phyloP scores from a whole-genome alignment of 176 grass and related monocot species.

The Tillandsia leiboldiana region DNA sequence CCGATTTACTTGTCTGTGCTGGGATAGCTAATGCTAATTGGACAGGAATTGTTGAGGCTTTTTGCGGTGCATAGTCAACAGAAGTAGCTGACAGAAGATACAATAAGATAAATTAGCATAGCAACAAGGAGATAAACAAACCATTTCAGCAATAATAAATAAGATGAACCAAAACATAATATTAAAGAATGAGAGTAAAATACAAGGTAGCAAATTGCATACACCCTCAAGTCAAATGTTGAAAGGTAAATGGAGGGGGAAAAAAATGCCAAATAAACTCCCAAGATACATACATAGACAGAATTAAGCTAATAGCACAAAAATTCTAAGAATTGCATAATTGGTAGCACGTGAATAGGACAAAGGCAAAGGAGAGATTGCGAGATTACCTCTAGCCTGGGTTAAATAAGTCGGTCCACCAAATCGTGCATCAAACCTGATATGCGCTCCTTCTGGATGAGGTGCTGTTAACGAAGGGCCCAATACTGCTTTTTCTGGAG shows the following conservation, averaged over 20 bases:
- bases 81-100: slow-evolving; percentile 3
- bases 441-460: slow-evolving; percentile 28
- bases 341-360: slow-evolving; percentile 4
- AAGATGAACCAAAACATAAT: background rate
- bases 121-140: background rate
- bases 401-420: slow-evolving; percentile 43
- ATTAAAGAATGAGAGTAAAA: background rate
- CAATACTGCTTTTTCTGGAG: slow-evolving; percentile 30
- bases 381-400: slow-evolving; percentile 39
- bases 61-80: slow-evolving; percentile 8
- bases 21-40: slow-evolving; percentile 20
- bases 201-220: background rate
- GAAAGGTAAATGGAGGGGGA: background rate
- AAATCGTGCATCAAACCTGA: slow-evolving; percentile 40
- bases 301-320: slow-evolving; percentile 16
- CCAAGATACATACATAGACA: slow-evolving; percentile 15
- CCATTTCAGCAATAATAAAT: background rate
- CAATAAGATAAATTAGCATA: background rate
- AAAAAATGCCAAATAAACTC: too few species aligned
- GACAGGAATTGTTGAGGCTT: slow-evolving; percentile 3
- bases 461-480: slow-evolving; percentile 28
- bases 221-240: background rate
- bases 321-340: slow-evolving; percentile 6
- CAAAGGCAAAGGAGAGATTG: slow-evolving; percentile 17
- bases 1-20: slow-evolving; percentile 35